A percentile compares a stretch with the other conserved stretches of the same genome.
Conservation (phyloP, 148 eudicot genomes). For the Diospyros kaki region DNA sequence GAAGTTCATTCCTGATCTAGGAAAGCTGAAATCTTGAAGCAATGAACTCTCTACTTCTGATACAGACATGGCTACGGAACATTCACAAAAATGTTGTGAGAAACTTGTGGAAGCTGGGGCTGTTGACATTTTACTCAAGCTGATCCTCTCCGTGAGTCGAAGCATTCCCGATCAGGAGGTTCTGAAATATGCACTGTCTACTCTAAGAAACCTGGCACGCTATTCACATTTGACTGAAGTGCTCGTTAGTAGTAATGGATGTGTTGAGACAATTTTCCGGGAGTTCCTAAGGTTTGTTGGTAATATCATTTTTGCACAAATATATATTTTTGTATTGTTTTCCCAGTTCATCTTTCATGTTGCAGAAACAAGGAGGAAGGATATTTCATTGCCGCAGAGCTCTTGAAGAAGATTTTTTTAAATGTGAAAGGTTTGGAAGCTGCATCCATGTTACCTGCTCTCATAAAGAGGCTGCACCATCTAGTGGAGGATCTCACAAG, state of each 20-base stretch:
- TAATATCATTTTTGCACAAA: background rate
- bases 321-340: background rate
- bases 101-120: constrained; percentile 90
- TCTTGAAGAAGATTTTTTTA: constrained; percentile 61
- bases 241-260: constrained; percentile 46
- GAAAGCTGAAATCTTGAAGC: constrained; percentile 3
- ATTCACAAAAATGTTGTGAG: constrained; percentile 87
- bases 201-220: constrained; percentile 73
- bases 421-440: constrained; percentile 42
- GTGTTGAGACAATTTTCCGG: constrained; percentile 49
- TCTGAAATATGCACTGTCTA: constrained; percentile 71
- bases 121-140: constrained; percentile 55
- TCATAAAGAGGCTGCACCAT: constrained; percentile 62
- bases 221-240: constrained; percentile 61
- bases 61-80: constrained; percentile 76
- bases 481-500: constrained; percentile 69
- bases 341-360: constrained; percentile 9
- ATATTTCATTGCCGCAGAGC: constrained; percentile 70
- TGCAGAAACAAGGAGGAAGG: constrained; percentile 89
- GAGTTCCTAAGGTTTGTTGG: constrained; percentile 62
- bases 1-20: background rate
- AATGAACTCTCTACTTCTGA: background rate
- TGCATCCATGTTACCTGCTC: constrained; percentile 38
- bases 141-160: constrained; percentile 77
- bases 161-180: constrained; percentile 97